Conservation (phyloP, 2,329 filamentous ascomycete species). For the Colletotrichum incanum region DNA sequence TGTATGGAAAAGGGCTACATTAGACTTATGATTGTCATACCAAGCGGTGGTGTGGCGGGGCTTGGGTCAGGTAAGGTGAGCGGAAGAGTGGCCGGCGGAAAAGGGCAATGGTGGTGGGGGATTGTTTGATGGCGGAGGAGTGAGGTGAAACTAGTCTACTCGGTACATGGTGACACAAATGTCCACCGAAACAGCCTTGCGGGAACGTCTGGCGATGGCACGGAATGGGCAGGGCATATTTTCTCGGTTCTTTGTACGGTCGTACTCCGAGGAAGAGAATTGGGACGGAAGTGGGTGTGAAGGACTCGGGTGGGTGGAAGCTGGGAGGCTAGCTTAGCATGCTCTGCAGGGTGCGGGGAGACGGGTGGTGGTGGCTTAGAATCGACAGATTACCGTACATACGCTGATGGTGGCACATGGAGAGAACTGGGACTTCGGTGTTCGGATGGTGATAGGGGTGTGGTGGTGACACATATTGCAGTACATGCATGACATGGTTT, state of each 20-base stretch:
- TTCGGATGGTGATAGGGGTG: neutral
- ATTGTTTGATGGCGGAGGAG: neutral
- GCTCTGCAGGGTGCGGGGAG: conserved; percentile 20
- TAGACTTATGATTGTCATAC: neutral
- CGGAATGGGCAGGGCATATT: conserved; percentile 22
- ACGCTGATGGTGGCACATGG: conserved; percentile 14
- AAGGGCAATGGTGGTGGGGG: neutral
- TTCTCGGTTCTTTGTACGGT: neutral
- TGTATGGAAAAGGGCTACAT: neutral
- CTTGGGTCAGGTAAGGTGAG: conserved; percentile 15
- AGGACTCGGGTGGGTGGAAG: neutral
- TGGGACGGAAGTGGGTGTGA: neutral
- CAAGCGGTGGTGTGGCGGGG: neutral
- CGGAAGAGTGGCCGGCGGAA: neutral
- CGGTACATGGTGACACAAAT: conserved; percentile 1
- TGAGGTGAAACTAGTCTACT: neutral
- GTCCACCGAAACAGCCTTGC: conserved; percentile 28
- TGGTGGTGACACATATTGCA: neutral
- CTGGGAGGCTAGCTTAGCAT: neutral
- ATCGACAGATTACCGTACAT: conserved; percentile 33
- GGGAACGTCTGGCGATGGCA: conserved; percentile 8
- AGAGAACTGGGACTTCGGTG: neutral
- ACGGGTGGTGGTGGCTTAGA: conserved; percentile 35
- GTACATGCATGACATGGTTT: neutral
- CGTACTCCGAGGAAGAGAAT: neutral